Percentiles rank a stretch among this genome's conserved stretches.
Conservation (phyloP, 805 yeast species). For the Zygotorulaspora sp. region DNA sequence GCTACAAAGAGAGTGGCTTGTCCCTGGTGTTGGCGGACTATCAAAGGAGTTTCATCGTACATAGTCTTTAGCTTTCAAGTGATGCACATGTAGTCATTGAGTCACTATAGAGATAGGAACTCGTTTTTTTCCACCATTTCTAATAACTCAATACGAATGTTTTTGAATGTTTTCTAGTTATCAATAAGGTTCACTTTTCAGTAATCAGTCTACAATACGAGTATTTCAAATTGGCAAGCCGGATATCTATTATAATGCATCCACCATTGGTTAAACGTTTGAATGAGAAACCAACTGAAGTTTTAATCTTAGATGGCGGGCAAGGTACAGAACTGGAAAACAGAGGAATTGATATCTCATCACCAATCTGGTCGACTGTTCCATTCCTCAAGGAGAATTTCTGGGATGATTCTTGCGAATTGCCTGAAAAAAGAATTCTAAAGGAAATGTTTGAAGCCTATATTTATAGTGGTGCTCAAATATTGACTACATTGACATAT, state of each 20-base stretch:
- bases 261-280: conserved; percentile 12
- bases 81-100: too few species aligned
- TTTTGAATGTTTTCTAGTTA: too few species aligned
- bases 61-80: neutral
- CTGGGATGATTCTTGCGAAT: conserved; percentile 18
- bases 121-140: too few species aligned
- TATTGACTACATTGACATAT: conserved; percentile 54
- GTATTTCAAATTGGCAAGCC: too few species aligned
- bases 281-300: too few species aligned
- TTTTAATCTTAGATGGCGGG: conserved; percentile 52
- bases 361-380: conserved; percentile 58
- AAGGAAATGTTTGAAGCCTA: conserved; percentile 48
- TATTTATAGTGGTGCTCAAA: conserved; percentile 49
- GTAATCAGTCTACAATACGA: too few species aligned
- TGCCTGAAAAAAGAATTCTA: conserved; percentile 41
- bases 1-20: conserved; percentile 60
- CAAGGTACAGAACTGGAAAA: conserved; percentile 60
- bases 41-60: conserved; percentile 7
- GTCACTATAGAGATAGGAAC: too few species aligned
- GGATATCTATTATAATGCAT: too few species aligned
- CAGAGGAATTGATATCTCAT: conserved; percentile 42
- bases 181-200: too few species aligned
- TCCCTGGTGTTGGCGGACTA: conserved; percentile 49
- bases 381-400: conserved; percentile 38
- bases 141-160: too few species aligned